Percentiles rank a stretch among this genome's conserved stretches.
These are phyloP conservation scores for Trametes sanguinea DNA, from an alignment of 768 basidiomycete genomes.

Conservation along the genomic window DNA sequence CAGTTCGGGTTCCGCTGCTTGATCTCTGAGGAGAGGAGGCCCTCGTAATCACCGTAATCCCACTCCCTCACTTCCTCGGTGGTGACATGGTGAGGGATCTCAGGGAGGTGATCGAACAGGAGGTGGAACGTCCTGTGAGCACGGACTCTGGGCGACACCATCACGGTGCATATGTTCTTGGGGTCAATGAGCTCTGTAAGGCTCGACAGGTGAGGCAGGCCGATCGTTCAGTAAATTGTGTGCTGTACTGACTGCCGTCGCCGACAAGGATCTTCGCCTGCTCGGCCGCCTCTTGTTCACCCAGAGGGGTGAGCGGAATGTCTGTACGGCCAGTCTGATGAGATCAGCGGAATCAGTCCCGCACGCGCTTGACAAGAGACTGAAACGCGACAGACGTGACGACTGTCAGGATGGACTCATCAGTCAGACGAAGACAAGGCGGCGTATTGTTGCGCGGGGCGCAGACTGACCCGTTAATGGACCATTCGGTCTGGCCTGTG, in stretches of 20 bases:
- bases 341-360: conserved; percentile 9
- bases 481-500: conserved; percentile 93
- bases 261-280: conserved; percentile 73
- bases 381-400: conserved; percentile 52
- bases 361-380: background rate
- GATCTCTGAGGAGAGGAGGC: conserved; percentile 79
- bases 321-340: conserved; percentile 82
- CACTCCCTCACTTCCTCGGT: conserved; percentile 79
- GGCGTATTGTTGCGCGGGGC: background rate
- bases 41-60: conserved; percentile 93
- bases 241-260: conserved; percentile 60
- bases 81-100: conserved; percentile 52
- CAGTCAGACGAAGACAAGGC: conserved; percentile 16
- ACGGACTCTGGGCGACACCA: conserved; percentile 86
- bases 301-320: conserved; percentile 80
- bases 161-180: conserved; percentile 67
- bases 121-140: conserved; percentile 87
- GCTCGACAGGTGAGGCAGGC: background rate
- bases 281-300: conserved; percentile 67
- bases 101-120: conserved; percentile 56
- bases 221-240: background rate
- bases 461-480: conserved; percentile 68
- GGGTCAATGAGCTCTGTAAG: conserved; percentile 74
- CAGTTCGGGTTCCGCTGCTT: conserved; percentile 58
- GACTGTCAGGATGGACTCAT: conserved; percentile 39